Evolutionary conservation across 2,329 filamentous ascomycete genomes (phyloP).

Genomic region (Hawksworthiomyces lignivorus): DNA sequence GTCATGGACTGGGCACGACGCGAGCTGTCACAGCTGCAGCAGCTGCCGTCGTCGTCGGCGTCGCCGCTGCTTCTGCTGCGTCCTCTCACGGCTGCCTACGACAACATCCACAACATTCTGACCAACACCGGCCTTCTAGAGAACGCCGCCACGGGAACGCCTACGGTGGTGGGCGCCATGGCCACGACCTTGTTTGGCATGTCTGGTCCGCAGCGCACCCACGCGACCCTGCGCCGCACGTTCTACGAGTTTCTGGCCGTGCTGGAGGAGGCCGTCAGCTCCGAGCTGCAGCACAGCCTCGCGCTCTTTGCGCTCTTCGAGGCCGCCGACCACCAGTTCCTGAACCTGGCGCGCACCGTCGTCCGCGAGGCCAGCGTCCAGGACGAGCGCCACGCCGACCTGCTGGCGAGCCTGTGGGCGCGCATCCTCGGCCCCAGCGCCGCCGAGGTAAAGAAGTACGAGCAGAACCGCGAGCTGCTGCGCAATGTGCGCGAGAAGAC

Average conservation of each 20-base stretch:
- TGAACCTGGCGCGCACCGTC: slow-evolving; percentile 78
- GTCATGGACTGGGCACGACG: slow-evolving; percentile 95
- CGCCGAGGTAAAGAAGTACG: slow-evolving; percentile 74
- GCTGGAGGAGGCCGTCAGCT: slow-evolving; percentile 81
- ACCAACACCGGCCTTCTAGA: slow-evolving; percentile 56
- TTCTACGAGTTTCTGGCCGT: slow-evolving; percentile 82
- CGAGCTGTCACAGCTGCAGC: slow-evolving; percentile 65
- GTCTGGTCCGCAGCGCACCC: slow-evolving; percentile 73
- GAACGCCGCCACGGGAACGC: slow-evolving; percentile 40
- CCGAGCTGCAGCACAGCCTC: slow-evolving; percentile 72
- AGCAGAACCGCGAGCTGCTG: slow-evolving; percentile 78
- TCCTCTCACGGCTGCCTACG: slow-evolving; percentile 63
- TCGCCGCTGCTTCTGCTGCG: slow-evolving; percentile 40
- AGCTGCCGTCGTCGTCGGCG: slow-evolving; percentile 37
- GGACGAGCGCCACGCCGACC: slow-evolving; percentile 70
- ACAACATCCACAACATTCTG: slow-evolving; percentile 75
- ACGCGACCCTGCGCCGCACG: slow-evolving; percentile 72
- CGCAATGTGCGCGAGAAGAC: slow-evolving; percentile 73
- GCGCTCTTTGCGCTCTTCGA: slow-evolving; percentile 86
- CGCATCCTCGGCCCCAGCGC: slow-evolving; percentile 72
- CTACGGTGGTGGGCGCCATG: slow-evolving; percentile 61
- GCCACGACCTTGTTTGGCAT: slow-evolving; percentile 70
- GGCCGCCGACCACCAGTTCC: slow-evolving; percentile 80
- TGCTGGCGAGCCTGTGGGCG: slow-evolving; percentile 79
- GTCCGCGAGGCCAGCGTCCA: slow-evolving; percentile 76